Conservation (phyloP, 1,284 basidiomycete species). For the Cryptococcus sp. region DNA sequence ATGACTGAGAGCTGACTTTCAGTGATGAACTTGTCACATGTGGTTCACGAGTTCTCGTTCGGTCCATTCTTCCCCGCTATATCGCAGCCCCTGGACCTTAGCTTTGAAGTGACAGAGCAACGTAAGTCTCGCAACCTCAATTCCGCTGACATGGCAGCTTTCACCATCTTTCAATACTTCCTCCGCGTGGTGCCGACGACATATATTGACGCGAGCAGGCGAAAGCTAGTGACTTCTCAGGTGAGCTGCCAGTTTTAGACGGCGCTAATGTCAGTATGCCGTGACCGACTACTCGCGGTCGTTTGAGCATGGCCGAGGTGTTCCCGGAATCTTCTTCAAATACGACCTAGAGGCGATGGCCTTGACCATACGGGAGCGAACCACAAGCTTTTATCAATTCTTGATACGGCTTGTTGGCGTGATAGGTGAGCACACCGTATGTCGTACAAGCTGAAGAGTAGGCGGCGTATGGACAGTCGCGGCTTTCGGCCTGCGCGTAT, state of each 20-base stretch:
- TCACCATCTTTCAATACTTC: constrained; percentile 95
- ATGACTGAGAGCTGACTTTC: constrained; percentile 8
- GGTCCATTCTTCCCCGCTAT: constrained; percentile 96
- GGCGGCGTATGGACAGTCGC: constrained; percentile 55
- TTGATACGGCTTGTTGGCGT: constrained; percentile 66
- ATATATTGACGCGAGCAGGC: constrained; percentile 71
- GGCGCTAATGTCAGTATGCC: constrained; percentile 67
- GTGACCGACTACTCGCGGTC: constrained; percentile 88
- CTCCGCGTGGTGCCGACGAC: constrained; percentile 91
- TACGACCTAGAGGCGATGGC: constrained; percentile 91
- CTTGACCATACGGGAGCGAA: constrained; percentile 82
- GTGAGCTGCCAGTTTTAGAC: constrained; percentile 11
- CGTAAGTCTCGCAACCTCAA: constrained; percentile 60
- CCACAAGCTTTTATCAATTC: constrained; percentile 76
- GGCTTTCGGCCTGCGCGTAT: constrained; percentile 48
- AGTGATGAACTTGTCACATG: constrained; percentile 97
- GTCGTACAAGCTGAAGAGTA: constrained; percentile 10
- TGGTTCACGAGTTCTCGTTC: constrained; percentile 95
- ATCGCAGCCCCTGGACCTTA: constrained; percentile 88
- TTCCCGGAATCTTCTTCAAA: constrained; percentile 95
- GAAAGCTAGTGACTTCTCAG: constrained; percentile 67
- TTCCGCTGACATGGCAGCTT: constrained; percentile 59
- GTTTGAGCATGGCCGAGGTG: constrained; percentile 72
- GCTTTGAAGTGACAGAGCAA: constrained; percentile 76
- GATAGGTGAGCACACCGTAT: constrained; percentile 34